Evolutionary conservation across 306 rosid genomes (phyloP).

Genomic region (Oxytropis ochrocephala): DNA sequence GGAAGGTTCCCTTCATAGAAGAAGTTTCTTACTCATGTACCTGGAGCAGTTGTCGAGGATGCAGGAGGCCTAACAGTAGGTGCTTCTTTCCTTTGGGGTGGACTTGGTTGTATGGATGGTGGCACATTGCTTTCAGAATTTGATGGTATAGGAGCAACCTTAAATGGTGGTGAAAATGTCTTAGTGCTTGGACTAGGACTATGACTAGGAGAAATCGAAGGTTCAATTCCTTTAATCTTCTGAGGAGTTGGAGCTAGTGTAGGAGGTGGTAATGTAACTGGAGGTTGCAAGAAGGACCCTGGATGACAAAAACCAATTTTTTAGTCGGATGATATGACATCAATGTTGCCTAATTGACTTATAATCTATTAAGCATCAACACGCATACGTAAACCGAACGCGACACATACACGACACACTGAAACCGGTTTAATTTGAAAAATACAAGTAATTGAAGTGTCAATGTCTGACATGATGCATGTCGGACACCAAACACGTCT

Average conservation of each 20-base stretch:
- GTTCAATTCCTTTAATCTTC: constrained; percentile 23
- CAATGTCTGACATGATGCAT: no score
- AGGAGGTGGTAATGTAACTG: constrained; percentile 37
- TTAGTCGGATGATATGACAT: constrained; percentile 12
- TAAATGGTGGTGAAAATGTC: constrained; percentile 26
- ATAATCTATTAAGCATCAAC: no score
- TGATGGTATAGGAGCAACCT: constrained; percentile 36
- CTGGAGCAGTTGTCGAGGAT: constrained; percentile 46
- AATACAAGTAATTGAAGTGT: no score
- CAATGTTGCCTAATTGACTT: not conserved
- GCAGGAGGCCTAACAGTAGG: constrained; percentile 31
- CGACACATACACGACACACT: no score
- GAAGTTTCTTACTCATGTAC: constrained; percentile 25
- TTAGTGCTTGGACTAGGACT: constrained; percentile 36
- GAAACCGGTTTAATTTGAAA: no score
- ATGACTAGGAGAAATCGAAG: constrained; percentile 42
- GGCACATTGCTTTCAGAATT: constrained; percentile 26
- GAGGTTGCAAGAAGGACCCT: constrained; percentile 48
- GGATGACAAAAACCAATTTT: constrained; percentile 24
- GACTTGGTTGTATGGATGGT: constrained; percentile 25
- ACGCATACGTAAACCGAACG: no score
- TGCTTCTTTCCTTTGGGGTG: constrained; percentile 24
- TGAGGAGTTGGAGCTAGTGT: constrained; percentile 35
- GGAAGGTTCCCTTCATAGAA: not conserved
- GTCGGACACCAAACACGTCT: no score